Conservation (phyloP, 176 grass and related monocot species). For the Puya raimondii region DNA sequence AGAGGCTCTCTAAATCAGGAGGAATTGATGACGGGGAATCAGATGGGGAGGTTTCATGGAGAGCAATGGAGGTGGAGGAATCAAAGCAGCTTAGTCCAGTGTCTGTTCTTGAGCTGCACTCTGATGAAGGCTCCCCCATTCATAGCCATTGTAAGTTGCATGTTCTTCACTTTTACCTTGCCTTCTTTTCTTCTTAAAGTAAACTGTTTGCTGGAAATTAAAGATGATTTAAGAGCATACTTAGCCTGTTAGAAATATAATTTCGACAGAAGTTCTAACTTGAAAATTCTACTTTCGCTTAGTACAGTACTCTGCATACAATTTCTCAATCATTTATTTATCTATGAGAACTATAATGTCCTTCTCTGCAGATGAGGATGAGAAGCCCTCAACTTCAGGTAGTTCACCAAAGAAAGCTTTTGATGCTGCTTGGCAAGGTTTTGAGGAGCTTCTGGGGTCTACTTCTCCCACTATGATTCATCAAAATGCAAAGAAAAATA, state of each 20-base stretch:
- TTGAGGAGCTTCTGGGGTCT: constrained; percentile 18
- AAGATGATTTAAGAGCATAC: neutral
- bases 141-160: constrained; percentile 25
- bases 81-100: constrained; percentile 82
- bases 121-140: constrained; percentile 36
- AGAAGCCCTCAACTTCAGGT: constrained; percentile 49
- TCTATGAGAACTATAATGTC: neutral
- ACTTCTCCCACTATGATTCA: constrained; percentile 7
- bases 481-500: neutral
- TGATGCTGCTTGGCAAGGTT: neutral
- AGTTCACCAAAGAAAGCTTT: constrained; percentile 18
- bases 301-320: too few species aligned
- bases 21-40: constrained; percentile 11
- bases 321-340: too few species aligned
- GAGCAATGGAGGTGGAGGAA: constrained; percentile 32
- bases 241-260: neutral
- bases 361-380: constrained; percentile 33
- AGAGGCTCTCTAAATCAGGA: constrained; percentile 24
- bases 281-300: too few species aligned
- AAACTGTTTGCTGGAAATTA: too few species aligned
- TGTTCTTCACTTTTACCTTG: neutral
- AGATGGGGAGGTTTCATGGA: neutral
- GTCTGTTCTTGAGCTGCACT: constrained; percentile 76
- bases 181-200: too few species aligned
- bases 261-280: too few species aligned